phyloP scores from a whole-genome alignment of 2,329 filamentous ascomycete species.

The Microsporum audouinii region DNA sequence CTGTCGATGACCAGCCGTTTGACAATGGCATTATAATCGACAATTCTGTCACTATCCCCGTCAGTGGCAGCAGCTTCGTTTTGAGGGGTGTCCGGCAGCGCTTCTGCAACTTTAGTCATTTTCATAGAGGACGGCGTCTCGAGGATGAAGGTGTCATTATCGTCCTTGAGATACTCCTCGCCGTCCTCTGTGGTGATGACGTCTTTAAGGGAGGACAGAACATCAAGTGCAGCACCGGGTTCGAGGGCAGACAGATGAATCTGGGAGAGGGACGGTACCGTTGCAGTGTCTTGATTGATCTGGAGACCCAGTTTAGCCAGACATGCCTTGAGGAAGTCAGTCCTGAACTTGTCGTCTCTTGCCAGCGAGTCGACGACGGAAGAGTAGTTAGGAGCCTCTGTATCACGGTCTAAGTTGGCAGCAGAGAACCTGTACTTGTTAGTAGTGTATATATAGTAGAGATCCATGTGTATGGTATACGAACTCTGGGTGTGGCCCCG shows the following conservation, averaged over 20 bases:
- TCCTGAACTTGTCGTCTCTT: conserved; percentile 57
- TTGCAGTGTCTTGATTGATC: conserved; percentile 56
- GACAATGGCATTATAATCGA: conserved; percentile 61
- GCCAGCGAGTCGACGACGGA: conserved; percentile 56
- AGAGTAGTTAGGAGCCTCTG: conserved; percentile 56
- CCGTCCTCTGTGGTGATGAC: conserved; percentile 55
- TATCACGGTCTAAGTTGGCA: conserved; percentile 59
- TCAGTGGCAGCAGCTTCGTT: conserved; percentile 24
- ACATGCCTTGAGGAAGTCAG: conserved; percentile 66
- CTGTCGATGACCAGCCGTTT: conserved; percentile 69
- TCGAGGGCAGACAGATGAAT: conserved; percentile 68
- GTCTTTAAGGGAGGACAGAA: conserved; percentile 52
- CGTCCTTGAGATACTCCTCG: conserved; percentile 63
- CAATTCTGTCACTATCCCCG: conserved; percentile 44
- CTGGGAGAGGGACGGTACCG: conserved; percentile 66
- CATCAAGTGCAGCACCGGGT: conserved; percentile 52
- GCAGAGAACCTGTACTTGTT: conserved; percentile 58
- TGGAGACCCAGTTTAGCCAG: conserved; percentile 71
- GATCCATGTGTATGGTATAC: conserved; percentile 20
- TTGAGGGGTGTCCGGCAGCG: conserved; percentile 33
- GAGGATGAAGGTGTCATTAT: conserved; percentile 72
- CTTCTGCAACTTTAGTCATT: conserved; percentile 44
- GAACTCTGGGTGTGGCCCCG: conserved; percentile 86
- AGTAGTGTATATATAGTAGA: background rate
- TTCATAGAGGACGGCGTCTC: conserved; percentile 55